These are phyloP conservation scores for Phlebopus sp. DNA, from an alignment of 1,284 basidiomycete species.

Conservation along the genomic window DNA sequence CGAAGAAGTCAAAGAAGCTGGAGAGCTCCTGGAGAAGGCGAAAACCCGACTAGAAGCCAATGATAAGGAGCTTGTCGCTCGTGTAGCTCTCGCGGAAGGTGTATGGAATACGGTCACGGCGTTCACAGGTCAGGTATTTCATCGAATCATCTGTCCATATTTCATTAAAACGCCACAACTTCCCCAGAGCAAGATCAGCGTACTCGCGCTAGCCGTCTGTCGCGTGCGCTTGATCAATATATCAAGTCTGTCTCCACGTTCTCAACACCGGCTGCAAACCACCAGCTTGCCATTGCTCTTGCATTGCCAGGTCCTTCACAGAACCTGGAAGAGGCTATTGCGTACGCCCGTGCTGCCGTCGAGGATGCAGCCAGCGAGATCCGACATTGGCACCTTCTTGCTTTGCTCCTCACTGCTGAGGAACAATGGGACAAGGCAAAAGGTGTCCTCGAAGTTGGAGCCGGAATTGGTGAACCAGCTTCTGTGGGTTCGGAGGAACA, in stretches of 20 bases:
- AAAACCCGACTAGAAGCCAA: conserved; percentile 46
- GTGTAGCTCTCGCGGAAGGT: conserved; percentile 64
- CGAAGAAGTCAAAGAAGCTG: conserved; percentile 60
- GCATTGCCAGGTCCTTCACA: conserved; percentile 63
- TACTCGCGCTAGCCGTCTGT: conserved; percentile 58
- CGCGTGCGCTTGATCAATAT: conserved; percentile 59
- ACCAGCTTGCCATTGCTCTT: conserved; percentile 78
- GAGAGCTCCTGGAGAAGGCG: conserved; percentile 53
- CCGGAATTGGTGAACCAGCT: conserved; percentile 43
- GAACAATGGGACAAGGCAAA: conserved; percentile 83
- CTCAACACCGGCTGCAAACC: conserved; percentile 65
- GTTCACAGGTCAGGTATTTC: conserved; percentile 46
- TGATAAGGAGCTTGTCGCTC: conserved; percentile 49
- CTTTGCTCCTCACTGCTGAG: conserved; percentile 74
- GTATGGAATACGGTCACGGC: conserved; percentile 62
- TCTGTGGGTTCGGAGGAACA: conserved; percentile 7
- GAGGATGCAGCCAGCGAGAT: conserved; percentile 73
- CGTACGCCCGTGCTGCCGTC: conserved; percentile 71
- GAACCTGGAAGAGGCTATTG: conserved; percentile 66
- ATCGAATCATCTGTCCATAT: not conserved
- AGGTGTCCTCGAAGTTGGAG: conserved; percentile 73
- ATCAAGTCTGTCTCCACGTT: conserved; percentile 51
- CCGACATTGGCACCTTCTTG: conserved; percentile 90
- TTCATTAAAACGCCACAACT: not conserved
- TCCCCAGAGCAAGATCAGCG: conserved; percentile 60